Percentiles rank a stretch among this genome's conserved stretches.
phyloP scores from a whole-genome alignment of 495 filamentous ascomycete genomes.

The Delitschia confertaspora region DNA sequence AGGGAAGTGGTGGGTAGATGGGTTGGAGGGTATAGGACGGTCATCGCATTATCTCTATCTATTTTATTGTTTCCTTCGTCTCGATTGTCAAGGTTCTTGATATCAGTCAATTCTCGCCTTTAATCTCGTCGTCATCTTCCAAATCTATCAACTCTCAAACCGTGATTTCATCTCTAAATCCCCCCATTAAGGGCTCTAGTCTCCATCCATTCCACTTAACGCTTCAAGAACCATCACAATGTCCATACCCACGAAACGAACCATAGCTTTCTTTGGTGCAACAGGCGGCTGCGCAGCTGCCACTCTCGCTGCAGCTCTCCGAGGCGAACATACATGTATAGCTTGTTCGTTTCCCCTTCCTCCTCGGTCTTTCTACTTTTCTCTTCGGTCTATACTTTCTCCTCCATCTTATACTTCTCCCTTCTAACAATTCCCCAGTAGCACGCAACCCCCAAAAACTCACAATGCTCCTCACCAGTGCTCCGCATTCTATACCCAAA shows the following conservation, averaged over 20 bases:
- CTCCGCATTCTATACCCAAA: slow-evolving; percentile 27
- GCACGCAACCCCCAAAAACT: slow-evolving; percentile 58
- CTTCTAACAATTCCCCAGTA: slow-evolving; percentile 20
- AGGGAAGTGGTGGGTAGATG: neutral
- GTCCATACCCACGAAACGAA: slow-evolving; percentile 22
- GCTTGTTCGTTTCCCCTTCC: slow-evolving; percentile 19
- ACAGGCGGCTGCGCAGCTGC: slow-evolving; percentile 43
- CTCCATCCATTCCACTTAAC: too few species aligned
- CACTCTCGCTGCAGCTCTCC: slow-evolving; percentile 34
- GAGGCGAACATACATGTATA: slow-evolving; percentile 21
- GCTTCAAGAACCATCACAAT: neutral
- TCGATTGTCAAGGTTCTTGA: too few species aligned
- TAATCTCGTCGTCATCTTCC: too few species aligned
- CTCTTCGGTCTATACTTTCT: slow-evolving; percentile 27
- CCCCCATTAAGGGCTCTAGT: too few species aligned
- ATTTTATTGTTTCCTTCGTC: too few species aligned
- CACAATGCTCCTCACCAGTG: slow-evolving; percentile 34
- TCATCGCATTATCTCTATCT: too few species aligned
- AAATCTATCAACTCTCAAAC: slow-evolving; percentile 1
- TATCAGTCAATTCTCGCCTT: too few species aligned
- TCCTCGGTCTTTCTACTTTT: too few species aligned
- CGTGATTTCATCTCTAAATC: slow-evolving; percentile 15
- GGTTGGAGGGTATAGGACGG: neutral
- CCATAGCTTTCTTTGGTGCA: slow-evolving; percentile 50
- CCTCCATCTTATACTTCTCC: neutral